These are phyloP conservation scores for Camelina sativa DNA, from an alignment of 345 rosid genomes.

Conservation along the genomic window DNA sequence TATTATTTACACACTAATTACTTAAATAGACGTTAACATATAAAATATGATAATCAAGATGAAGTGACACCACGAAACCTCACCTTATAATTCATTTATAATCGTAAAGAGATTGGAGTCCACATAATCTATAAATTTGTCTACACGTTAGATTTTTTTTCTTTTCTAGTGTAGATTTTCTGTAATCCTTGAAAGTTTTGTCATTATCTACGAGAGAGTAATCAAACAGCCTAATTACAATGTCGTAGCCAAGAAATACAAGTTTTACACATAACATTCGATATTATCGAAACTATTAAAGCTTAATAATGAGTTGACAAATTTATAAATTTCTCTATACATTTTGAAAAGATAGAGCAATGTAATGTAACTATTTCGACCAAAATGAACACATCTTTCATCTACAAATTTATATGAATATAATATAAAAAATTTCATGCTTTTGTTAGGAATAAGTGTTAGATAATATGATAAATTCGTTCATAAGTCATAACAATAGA, in stretches of 20 bases:
- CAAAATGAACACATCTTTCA: background rate
- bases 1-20: constrained; percentile 10
- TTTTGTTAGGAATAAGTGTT: background rate
- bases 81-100: constrained; percentile 11
- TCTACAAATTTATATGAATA: background rate
- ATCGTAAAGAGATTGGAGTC: constrained; percentile 16
- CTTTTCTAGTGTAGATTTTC: constrained; percentile 9
- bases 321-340: background rate
- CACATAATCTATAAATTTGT: constrained; percentile 38
- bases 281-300: background rate
- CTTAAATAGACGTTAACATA: background rate
- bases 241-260: background rate
- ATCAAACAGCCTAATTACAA: background rate
- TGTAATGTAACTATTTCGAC: background rate
- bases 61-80: constrained; percentile 23
- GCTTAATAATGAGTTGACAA: background rate
- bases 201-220: constrained; percentile 18
- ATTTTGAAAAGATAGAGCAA: background rate
- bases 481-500: background rate
- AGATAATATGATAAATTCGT: background rate
- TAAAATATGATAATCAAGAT: constrained; percentile 10
- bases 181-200: constrained; percentile 25
- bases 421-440: background rate
- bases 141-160: constrained; percentile 26
- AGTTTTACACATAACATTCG: background rate